Conservation (phyloP, 2,329 filamentous ascomycete genomes). For the Lecanosticta acicola region DNA sequence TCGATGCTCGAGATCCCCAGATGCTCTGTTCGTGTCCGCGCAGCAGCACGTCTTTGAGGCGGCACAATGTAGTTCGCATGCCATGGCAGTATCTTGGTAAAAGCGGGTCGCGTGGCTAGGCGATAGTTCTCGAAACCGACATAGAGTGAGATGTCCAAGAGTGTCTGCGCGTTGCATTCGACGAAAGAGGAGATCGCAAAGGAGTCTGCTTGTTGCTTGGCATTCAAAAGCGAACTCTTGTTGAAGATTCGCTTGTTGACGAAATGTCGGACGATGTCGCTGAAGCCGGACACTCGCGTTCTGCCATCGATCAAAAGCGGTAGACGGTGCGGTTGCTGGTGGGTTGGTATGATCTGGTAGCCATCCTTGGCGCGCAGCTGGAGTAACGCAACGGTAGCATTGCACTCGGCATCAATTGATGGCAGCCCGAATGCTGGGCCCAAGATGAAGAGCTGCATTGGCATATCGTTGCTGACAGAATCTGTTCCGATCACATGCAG, state of each 20-base stretch:
- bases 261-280: constrained; percentile 56
- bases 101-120: constrained; percentile 69
- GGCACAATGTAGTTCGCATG: constrained; percentile 85
- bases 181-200: constrained; percentile 52
- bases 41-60: constrained; percentile 63
- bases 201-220: constrained; percentile 34
- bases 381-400: constrained; percentile 75
- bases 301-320: constrained; percentile 48
- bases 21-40: constrained; percentile 59
- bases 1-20: constrained; percentile 45
- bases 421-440: constrained; percentile 82
- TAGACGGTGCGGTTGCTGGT: constrained; percentile 23
- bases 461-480: not conserved
- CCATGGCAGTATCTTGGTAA: constrained; percentile 73
- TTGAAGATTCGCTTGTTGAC: constrained; percentile 19
- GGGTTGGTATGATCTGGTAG: constrained; percentile 68
- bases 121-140: constrained; percentile 86
- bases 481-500: not conserved
- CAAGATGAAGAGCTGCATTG: constrained; percentile 73
- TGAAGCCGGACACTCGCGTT: constrained; percentile 56
- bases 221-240: not conserved
- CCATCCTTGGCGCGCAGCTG: constrained; percentile 47
- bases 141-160: constrained; percentile 83
- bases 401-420: constrained; percentile 86
- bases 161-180: constrained; percentile 64